These are phyloP conservation scores for Amaranthus cruentus DNA, from an alignment of 148 eudicot species.

Conservation along the genomic window DNA sequence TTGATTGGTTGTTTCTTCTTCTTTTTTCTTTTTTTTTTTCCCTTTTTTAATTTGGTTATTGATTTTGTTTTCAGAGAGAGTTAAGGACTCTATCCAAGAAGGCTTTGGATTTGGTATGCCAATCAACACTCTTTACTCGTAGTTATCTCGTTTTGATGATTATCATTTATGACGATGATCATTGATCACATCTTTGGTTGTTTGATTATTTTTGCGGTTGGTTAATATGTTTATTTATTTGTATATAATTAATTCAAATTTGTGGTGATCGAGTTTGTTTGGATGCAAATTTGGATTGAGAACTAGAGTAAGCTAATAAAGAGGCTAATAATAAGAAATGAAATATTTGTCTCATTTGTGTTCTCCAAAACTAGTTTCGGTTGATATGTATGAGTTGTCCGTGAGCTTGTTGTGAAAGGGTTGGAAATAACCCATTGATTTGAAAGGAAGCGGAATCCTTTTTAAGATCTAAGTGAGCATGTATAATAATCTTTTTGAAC, in stretches of 20 bases:
- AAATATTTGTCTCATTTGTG: too few relatives aligned
- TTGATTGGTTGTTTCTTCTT: background rate
- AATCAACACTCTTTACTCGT: background rate
- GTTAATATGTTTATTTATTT: background rate
- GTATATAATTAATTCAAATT: background rate
- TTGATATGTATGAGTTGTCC: too few relatives aligned
- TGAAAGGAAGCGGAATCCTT: too few relatives aligned
- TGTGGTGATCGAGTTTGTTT: too few relatives aligned
- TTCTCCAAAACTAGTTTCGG: too few relatives aligned
- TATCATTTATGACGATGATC: background rate
- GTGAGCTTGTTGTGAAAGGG: too few relatives aligned
- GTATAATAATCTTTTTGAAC: too few relatives aligned
- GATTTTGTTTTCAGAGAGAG: constrained; percentile 56
- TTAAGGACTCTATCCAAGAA: constrained; percentile 49
- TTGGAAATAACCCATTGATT: too few relatives aligned
- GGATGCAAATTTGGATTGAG: too few relatives aligned
- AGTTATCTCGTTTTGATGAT: background rate
- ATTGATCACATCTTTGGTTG: background rate
- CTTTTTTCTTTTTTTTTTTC: background rate
- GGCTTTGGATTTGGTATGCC: constrained; percentile 47
- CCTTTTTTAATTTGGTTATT: background rate
- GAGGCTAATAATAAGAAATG: too few relatives aligned
- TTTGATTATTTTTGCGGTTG: background rate
- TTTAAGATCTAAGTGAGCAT: too few relatives aligned
- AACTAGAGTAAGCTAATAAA: too few relatives aligned